phyloP scores from a whole-genome alignment of 768 basidiomycete species.

The Podaxis sp. region DNA sequence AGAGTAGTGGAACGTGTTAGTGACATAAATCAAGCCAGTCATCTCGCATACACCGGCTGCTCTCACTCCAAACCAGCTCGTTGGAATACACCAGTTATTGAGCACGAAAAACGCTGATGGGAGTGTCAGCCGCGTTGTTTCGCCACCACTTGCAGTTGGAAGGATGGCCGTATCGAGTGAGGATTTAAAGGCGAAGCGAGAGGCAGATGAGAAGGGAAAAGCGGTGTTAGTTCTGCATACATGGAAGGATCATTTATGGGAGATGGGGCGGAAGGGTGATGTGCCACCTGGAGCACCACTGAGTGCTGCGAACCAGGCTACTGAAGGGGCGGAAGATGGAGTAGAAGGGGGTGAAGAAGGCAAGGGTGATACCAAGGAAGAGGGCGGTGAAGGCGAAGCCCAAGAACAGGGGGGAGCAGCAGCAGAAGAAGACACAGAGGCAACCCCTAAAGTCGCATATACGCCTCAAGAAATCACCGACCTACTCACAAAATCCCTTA shows the following conservation, averaged over 20 bases:
- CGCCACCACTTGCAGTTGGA: constrained; percentile 69
- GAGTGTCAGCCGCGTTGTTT: constrained; percentile 36
- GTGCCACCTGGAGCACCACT: constrained; percentile 43
- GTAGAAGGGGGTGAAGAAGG: constrained; percentile 14
- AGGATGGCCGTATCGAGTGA: constrained; percentile 58
- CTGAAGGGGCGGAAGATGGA: constrained; percentile 17
- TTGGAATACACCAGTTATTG: constrained; percentile 56
- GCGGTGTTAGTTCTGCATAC: constrained; percentile 72
- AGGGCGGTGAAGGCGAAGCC: neutral
- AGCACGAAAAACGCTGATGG: constrained; percentile 23
- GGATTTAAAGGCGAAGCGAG: constrained; percentile 34
- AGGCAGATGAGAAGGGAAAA: constrained; percentile 62
- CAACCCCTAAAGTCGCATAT: constrained; percentile 20
- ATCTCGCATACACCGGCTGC: constrained; percentile 44
- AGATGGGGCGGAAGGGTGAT: constrained; percentile 63
- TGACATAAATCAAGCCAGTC: constrained; percentile 46
- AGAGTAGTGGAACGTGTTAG: neutral
- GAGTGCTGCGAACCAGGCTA: constrained; percentile 10
- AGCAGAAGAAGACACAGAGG: constrained; percentile 1
- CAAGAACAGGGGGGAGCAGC: constrained; percentile 3
- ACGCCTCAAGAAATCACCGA: constrained; percentile 49
- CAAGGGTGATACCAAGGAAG: neutral
- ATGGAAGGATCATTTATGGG: constrained; percentile 77
- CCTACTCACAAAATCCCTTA: constrained; percentile 57
- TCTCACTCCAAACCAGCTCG: constrained; percentile 49